phyloP scores from a whole-genome alignment of 139 green algal genomes.

The Coelastrella sp. region DNA sequence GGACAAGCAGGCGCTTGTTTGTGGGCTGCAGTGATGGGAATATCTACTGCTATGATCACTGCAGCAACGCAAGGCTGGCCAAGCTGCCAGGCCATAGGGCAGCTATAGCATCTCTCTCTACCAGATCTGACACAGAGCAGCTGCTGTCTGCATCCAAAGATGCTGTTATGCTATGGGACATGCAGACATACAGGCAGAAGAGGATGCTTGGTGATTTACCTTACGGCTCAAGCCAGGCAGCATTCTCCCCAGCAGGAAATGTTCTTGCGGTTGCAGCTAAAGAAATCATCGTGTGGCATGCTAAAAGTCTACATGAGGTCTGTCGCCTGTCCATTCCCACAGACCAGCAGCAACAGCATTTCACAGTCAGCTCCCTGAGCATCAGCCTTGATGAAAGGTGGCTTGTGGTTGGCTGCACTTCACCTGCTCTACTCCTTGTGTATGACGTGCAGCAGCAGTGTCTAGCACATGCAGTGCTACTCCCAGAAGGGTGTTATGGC shows the following conservation, averaged over 20 bases:
- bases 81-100: slow-evolving; percentile 23
- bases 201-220: slow-evolving; percentile 30
- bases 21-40: background rate
- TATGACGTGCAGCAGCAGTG: slow-evolving; percentile 6
- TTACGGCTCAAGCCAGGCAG: slow-evolving; percentile 27
- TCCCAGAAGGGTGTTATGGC: slow-evolving; percentile 31
- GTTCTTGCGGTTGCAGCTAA: slow-evolving; percentile 11
- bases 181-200: slow-evolving; percentile 24
- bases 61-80: slow-evolving; percentile 21
- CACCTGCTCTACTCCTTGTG: slow-evolving; percentile 40
- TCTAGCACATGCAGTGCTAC: slow-evolving; percentile 20
- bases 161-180: slow-evolving; percentile 30
- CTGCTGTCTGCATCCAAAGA: slow-evolving; percentile 35
- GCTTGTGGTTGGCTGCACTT: slow-evolving; percentile 30
- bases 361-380: slow-evolving; percentile 19
- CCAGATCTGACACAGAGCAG: slow-evolving; percentile 37
- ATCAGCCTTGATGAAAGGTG: slow-evolving; percentile 37
- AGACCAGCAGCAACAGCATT: background rate
- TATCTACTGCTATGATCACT: slow-evolving; percentile 32
- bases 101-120: background rate
- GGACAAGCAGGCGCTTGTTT: slow-evolving; percentile 35
- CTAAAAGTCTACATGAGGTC: background rate
- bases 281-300: background rate
- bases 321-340: background rate
- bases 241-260: slow-evolving; percentile 33